These are phyloP conservation scores for Plasmopara muralis DNA, from an alignment of 352 stramenopile species.

Conservation along the genomic window DNA sequence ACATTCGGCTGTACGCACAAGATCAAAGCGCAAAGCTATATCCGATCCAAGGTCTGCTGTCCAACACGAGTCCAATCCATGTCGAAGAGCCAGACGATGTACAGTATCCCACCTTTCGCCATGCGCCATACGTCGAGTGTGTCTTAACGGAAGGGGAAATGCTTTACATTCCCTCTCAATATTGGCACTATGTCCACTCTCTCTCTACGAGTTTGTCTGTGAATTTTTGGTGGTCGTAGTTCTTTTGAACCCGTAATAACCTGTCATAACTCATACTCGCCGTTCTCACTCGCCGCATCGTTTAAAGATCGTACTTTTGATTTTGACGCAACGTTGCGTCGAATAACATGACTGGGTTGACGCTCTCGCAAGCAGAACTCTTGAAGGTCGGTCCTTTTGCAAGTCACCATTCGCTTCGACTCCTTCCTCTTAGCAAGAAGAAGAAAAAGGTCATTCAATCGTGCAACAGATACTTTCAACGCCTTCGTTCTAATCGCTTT, in stretches of 20 bases:
- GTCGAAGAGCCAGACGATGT: conserved; percentile 45
- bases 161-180: conserved; percentile 84
- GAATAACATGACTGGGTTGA: conserved; percentile 35
- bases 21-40: conserved; percentile 70
- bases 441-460: conserved; percentile 54
- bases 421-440: conserved; percentile 81
- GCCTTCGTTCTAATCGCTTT: conserved; percentile 5
- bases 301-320: conserved; percentile 13
- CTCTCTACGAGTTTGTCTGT: conserved; percentile 75
- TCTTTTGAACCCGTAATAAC: neutral
- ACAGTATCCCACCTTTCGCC: conserved; percentile 45
- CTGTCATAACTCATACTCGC: neutral
- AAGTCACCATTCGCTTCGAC: conserved; percentile 62
- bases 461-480: no score
- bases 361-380: conserved; percentile 64
- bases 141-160: conserved; percentile 65
- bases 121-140: conserved; percentile 62
- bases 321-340: conserved; percentile 5
- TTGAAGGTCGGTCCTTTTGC: conserved; percentile 76
- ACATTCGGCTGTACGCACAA: conserved; percentile 73
- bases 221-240: conserved; percentile 72
- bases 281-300: conserved; percentile 1
- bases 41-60: conserved; percentile 72
- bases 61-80: conserved; percentile 78
- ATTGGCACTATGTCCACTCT: conserved; percentile 87